phyloP scores from a whole-genome alignment of 2,329 filamentous ascomycete genomes.

The Paecilomyces formosus region DNA sequence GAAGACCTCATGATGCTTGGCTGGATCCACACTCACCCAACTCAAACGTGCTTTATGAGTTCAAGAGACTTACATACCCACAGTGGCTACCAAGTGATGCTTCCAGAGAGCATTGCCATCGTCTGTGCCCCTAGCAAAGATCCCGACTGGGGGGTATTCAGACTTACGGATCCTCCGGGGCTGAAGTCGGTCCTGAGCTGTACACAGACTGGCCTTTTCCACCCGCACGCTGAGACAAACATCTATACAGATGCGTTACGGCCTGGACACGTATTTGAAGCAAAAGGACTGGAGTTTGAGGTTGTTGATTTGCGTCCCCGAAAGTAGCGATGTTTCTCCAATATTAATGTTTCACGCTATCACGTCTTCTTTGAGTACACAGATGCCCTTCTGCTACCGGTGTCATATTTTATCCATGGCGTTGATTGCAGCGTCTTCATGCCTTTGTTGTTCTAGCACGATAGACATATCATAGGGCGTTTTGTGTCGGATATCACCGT shows the following conservation, averaged over 20 bases:
- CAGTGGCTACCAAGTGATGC: slow-evolving; percentile 89
- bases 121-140: slow-evolving; percentile 82
- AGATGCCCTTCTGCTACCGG: neutral
- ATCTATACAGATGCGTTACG: slow-evolving; percentile 69
- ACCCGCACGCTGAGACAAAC: slow-evolving; percentile 63
- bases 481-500: neutral
- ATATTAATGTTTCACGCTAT: neutral
- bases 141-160: slow-evolving; percentile 77
- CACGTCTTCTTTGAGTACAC: neutral
- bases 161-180: slow-evolving; percentile 86
- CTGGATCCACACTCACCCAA: slow-evolving; percentile 98
- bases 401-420: neutral
- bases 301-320: slow-evolving; percentile 53
- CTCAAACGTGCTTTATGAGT: slow-evolving; percentile 97
- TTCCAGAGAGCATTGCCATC: slow-evolving; percentile 92
- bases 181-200: slow-evolving; percentile 79
- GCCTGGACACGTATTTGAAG: slow-evolving; percentile 66
- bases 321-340: neutral
- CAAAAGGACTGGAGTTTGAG: slow-evolving; percentile 57
- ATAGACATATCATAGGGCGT: neutral
- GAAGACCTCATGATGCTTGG: slow-evolving; percentile 80
- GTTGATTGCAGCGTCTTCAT: neutral
- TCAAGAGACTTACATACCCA: slow-evolving; percentile 90
- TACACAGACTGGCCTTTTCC: slow-evolving; percentile 71
- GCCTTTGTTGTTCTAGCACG: neutral